These are phyloP conservation scores for Cordyceps militaris DNA, from an alignment of 2,329 filamentous ascomycete species.

Conservation along the genomic window DNA sequence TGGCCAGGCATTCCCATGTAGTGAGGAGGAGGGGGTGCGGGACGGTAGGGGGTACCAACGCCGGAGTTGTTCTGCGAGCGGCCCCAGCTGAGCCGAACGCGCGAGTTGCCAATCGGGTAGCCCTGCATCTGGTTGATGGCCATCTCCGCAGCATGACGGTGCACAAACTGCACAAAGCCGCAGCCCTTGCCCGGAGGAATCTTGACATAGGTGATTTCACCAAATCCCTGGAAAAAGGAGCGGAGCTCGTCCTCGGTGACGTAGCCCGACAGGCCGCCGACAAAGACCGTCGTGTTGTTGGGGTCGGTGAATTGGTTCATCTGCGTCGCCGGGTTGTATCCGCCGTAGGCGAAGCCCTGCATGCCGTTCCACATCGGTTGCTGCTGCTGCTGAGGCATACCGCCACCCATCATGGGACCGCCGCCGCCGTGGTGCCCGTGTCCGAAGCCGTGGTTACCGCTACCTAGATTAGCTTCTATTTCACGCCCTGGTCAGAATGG, in stretches of 20 bases:
- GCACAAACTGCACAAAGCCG: conserved; percentile 97
- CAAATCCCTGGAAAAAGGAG: conserved; percentile 99
- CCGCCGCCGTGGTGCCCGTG: conserved; percentile 35
- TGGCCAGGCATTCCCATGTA: conserved; percentile 44
- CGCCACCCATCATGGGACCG: conserved; percentile 38
- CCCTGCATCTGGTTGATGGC: conserved; percentile 99
- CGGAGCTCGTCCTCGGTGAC: conserved; percentile 99
- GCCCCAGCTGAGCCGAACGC: conserved; percentile 95
- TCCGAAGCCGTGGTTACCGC: conserved; percentile 34
- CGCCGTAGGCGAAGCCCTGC: conserved; percentile 33
- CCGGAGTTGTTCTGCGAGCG: conserved; percentile 99
- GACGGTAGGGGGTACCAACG: conserved; percentile 93
- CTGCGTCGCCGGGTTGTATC: conserved; percentile 42
- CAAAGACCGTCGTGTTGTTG: conserved; percentile 99
- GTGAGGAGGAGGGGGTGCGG: conserved; percentile 64
- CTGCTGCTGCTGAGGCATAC: conserved; percentile 41
- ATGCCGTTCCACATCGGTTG: conserved; percentile 38
- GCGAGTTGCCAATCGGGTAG: conserved; percentile 97
- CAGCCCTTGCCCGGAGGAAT: conserved; percentile 98
- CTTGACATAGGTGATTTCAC: conserved; percentile 99
- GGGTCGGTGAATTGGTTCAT: conserved; percentile 99
- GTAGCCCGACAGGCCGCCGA: conserved; percentile 92
- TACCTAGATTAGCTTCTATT: conserved; percentile 16
- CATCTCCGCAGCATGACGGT: conserved; percentile 98
- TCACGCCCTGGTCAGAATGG: not conserved